Evolutionary conservation across 306 rosid species (phyloP), one percentile per base, ranked within the genome.

Genomic region (Cercis canadensis): DNA sequence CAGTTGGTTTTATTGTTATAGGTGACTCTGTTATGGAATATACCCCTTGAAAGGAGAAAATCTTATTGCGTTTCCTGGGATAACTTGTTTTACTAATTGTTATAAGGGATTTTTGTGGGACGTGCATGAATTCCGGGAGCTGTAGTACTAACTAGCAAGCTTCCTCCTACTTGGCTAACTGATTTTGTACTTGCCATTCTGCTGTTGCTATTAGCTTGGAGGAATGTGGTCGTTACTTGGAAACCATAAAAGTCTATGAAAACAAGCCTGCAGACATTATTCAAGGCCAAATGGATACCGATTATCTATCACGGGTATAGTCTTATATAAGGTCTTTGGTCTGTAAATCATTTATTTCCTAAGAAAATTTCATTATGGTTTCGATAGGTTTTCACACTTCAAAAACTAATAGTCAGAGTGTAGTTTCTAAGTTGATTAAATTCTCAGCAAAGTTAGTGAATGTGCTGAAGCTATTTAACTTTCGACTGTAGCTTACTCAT

Each of bases 221-320:
- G 92, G 98, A 90, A 79, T 94, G 98, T 64, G 98, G 98, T 49
- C 98, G 97, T 69, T 94, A 94, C 78, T 74, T 94, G 89, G 98
- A 94, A 81, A 94, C 96, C 16, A 81, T 94, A 67, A 94, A 94
- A 83, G 94, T 94, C 10, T 90, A 94, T 36, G 98, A 90, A 86
- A 94, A 90, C 82, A 94, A 94, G 85, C 88, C 97, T 39, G 98
- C 98, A 52, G 98, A 94, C 76, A 83, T 90, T 63, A 94, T 94
- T 75, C 98, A 94, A 84, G 98, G 98, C 69, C 98, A 94, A 77
- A 88, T 89, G 94, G 98, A 94, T 74, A 78, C 96, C 6, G 98
- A 94, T 82, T 94, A 94, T 83, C 84, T 89, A 24, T 94, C 98
- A 57, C 84, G 97, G 89, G 98, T 94, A 88, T 67, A 13, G 18